These are phyloP conservation scores for Podospora didyma DNA, from an alignment of 495 filamentous ascomycete genomes.

Conservation along the genomic window DNA sequence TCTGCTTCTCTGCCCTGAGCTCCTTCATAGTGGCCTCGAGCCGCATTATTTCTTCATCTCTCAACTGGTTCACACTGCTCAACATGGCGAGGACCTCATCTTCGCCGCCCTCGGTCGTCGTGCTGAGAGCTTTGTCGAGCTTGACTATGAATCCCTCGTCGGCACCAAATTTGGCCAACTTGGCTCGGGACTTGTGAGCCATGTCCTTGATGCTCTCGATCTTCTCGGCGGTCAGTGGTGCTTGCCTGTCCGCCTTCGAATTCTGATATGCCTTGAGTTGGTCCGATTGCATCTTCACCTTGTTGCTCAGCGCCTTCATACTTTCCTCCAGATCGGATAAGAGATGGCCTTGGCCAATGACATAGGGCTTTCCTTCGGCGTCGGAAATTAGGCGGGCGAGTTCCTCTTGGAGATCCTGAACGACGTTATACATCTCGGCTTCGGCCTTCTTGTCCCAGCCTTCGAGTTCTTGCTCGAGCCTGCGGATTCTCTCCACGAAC, in stretches of 20 bases:
- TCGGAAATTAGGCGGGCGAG: not conserved
- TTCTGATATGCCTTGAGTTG: not conserved
- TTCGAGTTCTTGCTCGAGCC: too few species aligned
- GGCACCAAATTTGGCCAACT: not conserved
- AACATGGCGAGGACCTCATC: too few species aligned
- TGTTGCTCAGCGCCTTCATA: not conserved
- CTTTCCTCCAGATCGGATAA: too few species aligned
- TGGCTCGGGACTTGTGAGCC: not conserved
- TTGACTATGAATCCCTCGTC: not conserved
- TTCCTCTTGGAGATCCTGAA: too few species aligned
- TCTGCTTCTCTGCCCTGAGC: too few species aligned
- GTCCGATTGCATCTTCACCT: not conserved
- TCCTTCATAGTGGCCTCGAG: too few species aligned
- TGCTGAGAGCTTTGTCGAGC: not conserved
- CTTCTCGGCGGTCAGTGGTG: not conserved
- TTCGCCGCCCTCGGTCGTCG: too few species aligned
- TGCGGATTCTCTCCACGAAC: too few species aligned
- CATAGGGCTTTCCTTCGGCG: not conserved
- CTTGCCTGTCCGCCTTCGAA: not conserved
- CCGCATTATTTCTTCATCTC: too few species aligned
- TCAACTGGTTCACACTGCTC: too few species aligned
- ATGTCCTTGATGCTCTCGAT: not conserved
- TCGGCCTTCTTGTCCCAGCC: too few species aligned
- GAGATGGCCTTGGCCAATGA: not conserved
- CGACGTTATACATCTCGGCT: too few species aligned